Conservation (phyloP, 345 rosid species). For the rapeseed (Brassica napus) region DNA sequence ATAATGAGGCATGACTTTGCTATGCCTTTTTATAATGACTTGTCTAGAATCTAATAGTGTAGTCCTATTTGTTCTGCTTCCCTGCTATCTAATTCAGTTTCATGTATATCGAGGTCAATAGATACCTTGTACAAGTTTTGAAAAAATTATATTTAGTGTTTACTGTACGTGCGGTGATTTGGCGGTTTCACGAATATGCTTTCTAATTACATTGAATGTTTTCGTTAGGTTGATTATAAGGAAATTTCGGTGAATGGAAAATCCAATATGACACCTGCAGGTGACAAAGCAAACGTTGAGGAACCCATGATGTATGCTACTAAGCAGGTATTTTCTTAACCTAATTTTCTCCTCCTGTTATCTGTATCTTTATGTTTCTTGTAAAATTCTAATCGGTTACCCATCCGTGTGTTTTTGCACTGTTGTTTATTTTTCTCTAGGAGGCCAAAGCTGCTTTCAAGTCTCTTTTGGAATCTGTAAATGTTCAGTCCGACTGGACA, state of each 20-base stretch:
- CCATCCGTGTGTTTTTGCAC: conserved; percentile 1
- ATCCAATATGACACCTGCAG: conserved; percentile 50
- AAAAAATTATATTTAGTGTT: neutral
- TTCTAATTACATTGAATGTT: conserved; percentile 7
- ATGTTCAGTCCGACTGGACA: conserved; percentile 92
- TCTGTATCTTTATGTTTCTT: conserved; percentile 8
- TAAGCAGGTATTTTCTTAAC: conserved; percentile 62
- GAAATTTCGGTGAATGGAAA: conserved; percentile 56
- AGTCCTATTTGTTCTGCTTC: neutral
- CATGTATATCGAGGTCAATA: neutral
- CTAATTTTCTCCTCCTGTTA: conserved; percentile 8
- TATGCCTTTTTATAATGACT: neutral
- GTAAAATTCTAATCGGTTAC: conserved; percentile 7
- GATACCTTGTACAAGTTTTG: neutral
- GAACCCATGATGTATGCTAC: conserved; percentile 78
- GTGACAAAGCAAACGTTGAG: conserved; percentile 70
- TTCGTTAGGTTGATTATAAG: conserved; percentile 63
- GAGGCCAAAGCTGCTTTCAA: conserved; percentile 99
- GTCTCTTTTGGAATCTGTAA: conserved; percentile 80
- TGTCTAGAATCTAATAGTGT: conserved; percentile 2
- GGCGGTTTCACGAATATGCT: conserved; percentile 8
- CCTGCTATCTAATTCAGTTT: conserved; percentile 19
- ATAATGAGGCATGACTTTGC: conserved; percentile 57
- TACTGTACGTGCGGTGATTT: conserved; percentile 6
- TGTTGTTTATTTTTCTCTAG: conserved; percentile 40